Evolutionary conservation across 2,329 filamentous ascomycete genomes (phyloP).

Genomic region (Mycosphaerella sp.): DNA sequence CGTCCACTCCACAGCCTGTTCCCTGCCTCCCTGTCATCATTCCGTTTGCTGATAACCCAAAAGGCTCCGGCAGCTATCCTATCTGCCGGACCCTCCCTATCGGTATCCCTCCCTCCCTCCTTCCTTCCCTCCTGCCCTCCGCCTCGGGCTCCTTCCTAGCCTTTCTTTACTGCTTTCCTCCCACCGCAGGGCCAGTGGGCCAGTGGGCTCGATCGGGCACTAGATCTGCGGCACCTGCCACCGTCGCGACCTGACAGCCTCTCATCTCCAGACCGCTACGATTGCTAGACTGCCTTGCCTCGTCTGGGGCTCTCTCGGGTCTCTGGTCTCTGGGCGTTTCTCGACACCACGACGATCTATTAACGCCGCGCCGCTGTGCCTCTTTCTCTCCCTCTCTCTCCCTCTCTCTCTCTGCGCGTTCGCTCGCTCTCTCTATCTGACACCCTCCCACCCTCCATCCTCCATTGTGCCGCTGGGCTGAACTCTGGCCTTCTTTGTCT

Average conservation of each 20-base stretch:
- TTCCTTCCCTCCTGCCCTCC: too few species aligned
- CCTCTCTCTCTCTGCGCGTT: too few species aligned
- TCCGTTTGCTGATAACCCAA: constrained; percentile 1
- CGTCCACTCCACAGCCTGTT: background rate
- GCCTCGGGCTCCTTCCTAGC: too few species aligned
- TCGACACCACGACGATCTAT: background rate
- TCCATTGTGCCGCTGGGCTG: too few species aligned
- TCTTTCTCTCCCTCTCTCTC: too few species aligned
- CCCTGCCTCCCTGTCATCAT: background rate
- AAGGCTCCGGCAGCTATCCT: background rate
- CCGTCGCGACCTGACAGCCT: too few species aligned
- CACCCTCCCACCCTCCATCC: too few species aligned
- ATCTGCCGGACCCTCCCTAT: background rate
- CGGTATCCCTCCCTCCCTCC: background rate
- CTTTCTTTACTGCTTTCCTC: too few species aligned
- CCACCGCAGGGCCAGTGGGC: background rate
- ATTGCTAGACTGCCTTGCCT: constrained; percentile 10
- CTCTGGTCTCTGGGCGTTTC: constrained; percentile 7
- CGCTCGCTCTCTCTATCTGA: too few species aligned
- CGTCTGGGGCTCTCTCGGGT: constrained; percentile 1
- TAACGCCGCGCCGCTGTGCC: too few species aligned
- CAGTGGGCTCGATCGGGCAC: constrained; percentile 8
- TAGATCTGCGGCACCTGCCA: constrained; percentile 18
- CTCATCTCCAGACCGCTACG: constrained; percentile 28
- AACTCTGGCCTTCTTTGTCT: too few species aligned